Evolutionary conservation across 2,329 filamentous ascomycete genomes (phyloP).

Genomic region (Alternaria consortialis): DNA sequence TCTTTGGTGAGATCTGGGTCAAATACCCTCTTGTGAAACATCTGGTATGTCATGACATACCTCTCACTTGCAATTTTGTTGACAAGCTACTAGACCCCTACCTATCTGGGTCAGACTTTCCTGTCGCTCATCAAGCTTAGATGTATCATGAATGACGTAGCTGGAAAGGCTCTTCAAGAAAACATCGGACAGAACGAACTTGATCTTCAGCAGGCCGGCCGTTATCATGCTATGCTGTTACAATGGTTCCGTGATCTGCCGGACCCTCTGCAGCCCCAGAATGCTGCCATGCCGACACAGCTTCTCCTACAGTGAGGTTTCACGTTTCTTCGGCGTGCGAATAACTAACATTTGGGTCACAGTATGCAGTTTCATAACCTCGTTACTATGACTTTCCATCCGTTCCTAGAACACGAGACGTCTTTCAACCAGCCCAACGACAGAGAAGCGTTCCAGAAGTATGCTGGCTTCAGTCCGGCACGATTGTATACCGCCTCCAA

Average conservation of each 20-base stretch:
- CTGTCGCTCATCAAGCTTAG: constrained; percentile 8
- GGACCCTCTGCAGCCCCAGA: constrained; percentile 2
- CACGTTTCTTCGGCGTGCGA: neutral
- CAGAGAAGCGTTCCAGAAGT: neutral
- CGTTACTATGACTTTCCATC: constrained; percentile 11
- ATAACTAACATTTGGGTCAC: neutral
- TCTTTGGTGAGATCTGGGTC: constrained; percentile 14
- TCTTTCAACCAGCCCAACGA: neutral
- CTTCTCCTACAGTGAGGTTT: constrained; percentile 13
- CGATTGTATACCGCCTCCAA: neutral
- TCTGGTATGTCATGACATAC: neutral
- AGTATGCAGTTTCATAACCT: constrained; percentile 17
- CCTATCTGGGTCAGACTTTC: constrained; percentile 8
- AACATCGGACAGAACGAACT: neutral
- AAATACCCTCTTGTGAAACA: constrained; percentile 6
- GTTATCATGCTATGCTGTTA: constrained; percentile 2
- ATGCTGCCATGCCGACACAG: constrained; percentile 11
- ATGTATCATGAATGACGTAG: constrained; percentile 13
- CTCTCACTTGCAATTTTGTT: neutral
- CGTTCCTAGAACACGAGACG: constrained; percentile 1
- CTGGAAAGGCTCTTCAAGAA: constrained; percentile 3
- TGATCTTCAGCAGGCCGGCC: constrained; percentile 1
- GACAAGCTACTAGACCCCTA: constrained; percentile 2
- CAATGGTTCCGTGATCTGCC: constrained; percentile 12
- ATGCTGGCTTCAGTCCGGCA: neutral